Evolutionary conservation across 768 basidiomycete species (phyloP), one percentile per base, ranked within the genome.

Genomic region (Suillus paluster): DNA sequence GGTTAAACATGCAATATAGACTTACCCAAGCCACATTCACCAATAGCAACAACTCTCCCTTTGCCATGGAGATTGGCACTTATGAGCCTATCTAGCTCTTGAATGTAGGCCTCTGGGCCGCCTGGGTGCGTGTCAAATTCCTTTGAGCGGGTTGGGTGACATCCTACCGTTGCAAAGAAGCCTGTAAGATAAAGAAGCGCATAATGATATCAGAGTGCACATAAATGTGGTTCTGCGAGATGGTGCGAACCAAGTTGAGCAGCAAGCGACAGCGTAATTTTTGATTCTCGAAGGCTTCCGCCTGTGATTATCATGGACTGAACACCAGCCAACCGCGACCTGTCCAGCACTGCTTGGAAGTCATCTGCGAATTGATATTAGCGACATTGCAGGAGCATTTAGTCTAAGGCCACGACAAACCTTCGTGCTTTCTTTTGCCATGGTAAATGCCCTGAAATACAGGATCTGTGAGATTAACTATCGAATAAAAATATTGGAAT

Each of bases 21-120:
- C 38, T 45, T 64, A 90, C 90, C 91, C 56, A 94, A 74, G 23
- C 92, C 92, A 65, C 91, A 91, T 74, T 94, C 92, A 23, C 92
- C 92, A 17, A 94, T 75, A 1, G 90, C 89, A 23, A 91, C 86
- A 11, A 84, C 85, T 60, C 88, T 79, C 23, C 87, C 89, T 52
- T 70, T 75, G 0, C 87, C 84, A 30, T 78, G 75, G 11, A 84
- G 67, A 69, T 86, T 81, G 25, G 73, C 67, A 27, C 70, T 71
- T 21, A 91, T 81, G 4, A 93, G 69, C 27, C 77, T 70, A 62
- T 87, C 85, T 34, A 94, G 76, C 19, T 81, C 85, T 10, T 75
- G 63, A 12, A 93, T 72, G 69, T 94, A 94, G 3, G 78, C 85
- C 1, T 83, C 81, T 0, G 84, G 82, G 0, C 90, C 90, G 15